These are phyloP conservation scores for Acorus gramineus DNA, from an alignment of 106 monocot species.

Conservation along the genomic window DNA sequence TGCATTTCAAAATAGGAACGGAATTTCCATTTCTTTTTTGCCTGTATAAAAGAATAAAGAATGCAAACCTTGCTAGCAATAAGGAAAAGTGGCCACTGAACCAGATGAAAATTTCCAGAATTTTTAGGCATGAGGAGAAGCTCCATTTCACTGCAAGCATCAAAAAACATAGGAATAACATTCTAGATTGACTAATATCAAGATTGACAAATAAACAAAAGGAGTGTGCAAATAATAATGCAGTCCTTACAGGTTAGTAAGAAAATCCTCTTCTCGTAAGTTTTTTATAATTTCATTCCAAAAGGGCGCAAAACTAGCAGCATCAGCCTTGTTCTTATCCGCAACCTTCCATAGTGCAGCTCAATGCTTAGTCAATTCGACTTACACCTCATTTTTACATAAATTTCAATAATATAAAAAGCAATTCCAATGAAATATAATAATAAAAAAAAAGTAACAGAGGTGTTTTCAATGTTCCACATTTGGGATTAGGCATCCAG, in stretches of 20 bases:
- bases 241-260: slow-evolving; percentile 63
- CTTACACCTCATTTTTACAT: too few species aligned
- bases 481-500: too few species aligned
- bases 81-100: slow-evolving; percentile 87
- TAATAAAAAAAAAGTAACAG: too few species aligned
- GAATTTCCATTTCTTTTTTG: too few species aligned
- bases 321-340: slow-evolving; percentile 71
- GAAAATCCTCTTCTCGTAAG: slow-evolving; percentile 86
- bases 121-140: slow-evolving; percentile 87
- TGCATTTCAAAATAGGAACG: background rate
- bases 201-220: background rate
- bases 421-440: too few species aligned
- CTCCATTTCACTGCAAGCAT: slow-evolving; percentile 56
- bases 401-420: too few species aligned
- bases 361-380: too few species aligned
- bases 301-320: slow-evolving; percentile 88
- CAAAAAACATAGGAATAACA: slow-evolving; percentile 3
- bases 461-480: too few species aligned
- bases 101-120: slow-evolving; percentile 44
- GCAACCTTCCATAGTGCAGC: slow-evolving; percentile 20
- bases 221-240: background rate
- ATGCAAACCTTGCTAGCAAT: slow-evolving; percentile 72
- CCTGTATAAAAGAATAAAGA: too few species aligned
- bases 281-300: slow-evolving; percentile 91
- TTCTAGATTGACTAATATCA: slow-evolving; percentile 1